phyloP scores from a whole-genome alignment of 2,329 filamentous ascomycete genomes.

The Paracorniculantispora psalliotae region DNA sequence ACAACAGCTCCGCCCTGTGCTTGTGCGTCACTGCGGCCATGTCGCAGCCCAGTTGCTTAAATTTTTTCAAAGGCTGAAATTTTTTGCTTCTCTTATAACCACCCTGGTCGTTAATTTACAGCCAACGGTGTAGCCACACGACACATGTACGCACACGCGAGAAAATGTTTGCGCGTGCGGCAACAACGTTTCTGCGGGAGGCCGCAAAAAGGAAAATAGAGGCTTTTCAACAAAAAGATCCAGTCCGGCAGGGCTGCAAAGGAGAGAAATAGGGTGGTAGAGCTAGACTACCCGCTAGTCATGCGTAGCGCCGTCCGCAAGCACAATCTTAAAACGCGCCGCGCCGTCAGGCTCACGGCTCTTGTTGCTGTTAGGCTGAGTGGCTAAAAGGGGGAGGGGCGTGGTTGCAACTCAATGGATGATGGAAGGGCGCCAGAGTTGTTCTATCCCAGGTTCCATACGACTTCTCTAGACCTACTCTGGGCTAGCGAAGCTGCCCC shows the following conservation, averaged over 20 bases:
- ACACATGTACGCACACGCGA: too few species aligned
- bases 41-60: background rate
- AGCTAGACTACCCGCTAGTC: background rate
- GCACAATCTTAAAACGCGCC: slow-evolving; percentile 1
- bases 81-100: background rate
- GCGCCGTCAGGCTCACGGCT: background rate
- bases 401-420: background rate
- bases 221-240: background rate
- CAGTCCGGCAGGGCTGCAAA: too few species aligned
- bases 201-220: background rate
- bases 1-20: background rate
- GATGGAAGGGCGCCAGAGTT: background rate
- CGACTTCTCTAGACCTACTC: background rate
- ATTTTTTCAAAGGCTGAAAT: background rate
- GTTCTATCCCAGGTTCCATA: background rate
- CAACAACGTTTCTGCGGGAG: background rate
- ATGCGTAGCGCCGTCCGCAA: background rate
- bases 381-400: background rate
- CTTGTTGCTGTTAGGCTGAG: background rate
- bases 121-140: background rate
- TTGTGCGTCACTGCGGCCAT: background rate
- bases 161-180: background rate
- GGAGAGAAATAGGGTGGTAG: background rate
- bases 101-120: background rate
- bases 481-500: background rate